Evolutionary conservation across 441 rosid genomes (phyloP), one percentile per base, ranked within the genome.

Genomic region (Melastoma candidum): DNA sequence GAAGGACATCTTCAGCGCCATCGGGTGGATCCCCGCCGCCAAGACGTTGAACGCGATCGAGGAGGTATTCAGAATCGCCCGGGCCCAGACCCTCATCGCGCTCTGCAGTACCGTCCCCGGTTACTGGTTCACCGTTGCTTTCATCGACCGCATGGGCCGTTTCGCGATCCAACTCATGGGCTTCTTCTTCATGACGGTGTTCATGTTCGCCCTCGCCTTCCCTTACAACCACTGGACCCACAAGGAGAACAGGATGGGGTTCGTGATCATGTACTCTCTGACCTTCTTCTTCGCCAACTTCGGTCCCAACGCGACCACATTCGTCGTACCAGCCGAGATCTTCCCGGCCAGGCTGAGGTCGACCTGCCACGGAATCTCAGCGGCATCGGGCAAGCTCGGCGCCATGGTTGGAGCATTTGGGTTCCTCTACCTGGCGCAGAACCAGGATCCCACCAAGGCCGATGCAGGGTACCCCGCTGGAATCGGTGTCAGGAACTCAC

Each of bases 401-500:
- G 22, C 22, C 22, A 17, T 17, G 82, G 83, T 87, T 2, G 94
- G 96, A 11, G 90, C 94, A 7, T 84, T 80, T 29, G 96, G 93
- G 27, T 87, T 87, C 74, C 63, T 87, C 57, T 87, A 84, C 60
- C 59, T 84, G 66, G 84, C 96, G 7, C 96, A 87, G 68, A 72
- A 61, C 54, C 53, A 72, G 59, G 81, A 84, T 72, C 75, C 74
- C 75, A 61, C 68, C 64, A 78, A 78, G 72, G 74, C 90, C n/a
- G 96, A 87, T 62, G 83, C 89, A 3, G 90, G 96, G 53, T 87
- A 87, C 69, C 90, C 90, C 26, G 74, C 94, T 0, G 96, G 96
- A 45, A 84, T 87, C 57, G 87, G 94, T 7, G 82, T 84, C 46
- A 81, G 26, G 73, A 84, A 84, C 69, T 68, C 90, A 3, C 85